These are phyloP conservation scores for Hyaloscypha finlandica DNA, from an alignment of 495 filamentous ascomycete species.

Conservation along the genomic window DNA sequence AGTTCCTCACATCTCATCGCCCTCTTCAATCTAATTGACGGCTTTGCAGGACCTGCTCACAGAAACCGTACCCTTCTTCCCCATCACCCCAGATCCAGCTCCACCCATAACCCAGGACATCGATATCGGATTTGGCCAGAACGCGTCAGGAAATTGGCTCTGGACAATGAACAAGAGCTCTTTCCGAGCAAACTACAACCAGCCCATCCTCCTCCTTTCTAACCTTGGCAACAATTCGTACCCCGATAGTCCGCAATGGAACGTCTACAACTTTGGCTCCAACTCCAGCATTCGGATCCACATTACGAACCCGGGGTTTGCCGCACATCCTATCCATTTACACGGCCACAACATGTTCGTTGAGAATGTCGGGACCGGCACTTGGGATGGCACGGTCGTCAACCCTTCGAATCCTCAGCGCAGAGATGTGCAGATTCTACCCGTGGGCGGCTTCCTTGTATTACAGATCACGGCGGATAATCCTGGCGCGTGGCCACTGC, in stretches of 20 bases:
- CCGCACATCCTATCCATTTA: conserved; percentile 54
- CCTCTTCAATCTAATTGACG: neutral
- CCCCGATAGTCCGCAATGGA: conserved; percentile 44
- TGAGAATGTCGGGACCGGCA: conserved; percentile 44
- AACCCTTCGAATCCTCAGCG: conserved; percentile 52
- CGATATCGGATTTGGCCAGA: conserved; percentile 49
- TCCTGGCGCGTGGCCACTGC: conserved; percentile 58
- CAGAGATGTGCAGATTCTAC: conserved; percentile 59
- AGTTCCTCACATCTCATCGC: neutral
- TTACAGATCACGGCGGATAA: conserved; percentile 60
- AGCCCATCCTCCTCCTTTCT: conserved; percentile 53
- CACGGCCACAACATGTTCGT: conserved; percentile 62
- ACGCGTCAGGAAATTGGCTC: conserved; percentile 50
- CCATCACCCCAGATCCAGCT: conserved; percentile 32
- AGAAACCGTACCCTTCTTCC: conserved; percentile 17
- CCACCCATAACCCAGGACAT: conserved; percentile 42
- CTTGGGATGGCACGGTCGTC: conserved; percentile 38
- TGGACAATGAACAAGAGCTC: conserved; percentile 59
- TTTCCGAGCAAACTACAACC: conserved; percentile 63
- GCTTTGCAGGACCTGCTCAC: conserved; percentile 17
- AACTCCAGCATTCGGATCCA: conserved; percentile 53
- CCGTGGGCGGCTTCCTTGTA: conserved; percentile 41
- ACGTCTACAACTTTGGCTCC: conserved; percentile 56
- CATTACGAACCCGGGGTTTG: conserved; percentile 49
- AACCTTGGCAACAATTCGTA: conserved; percentile 54